phyloP scores from a whole-genome alignment of 176 grass and related monocot genomes.

The Thinopyrum elongatum region DNA sequence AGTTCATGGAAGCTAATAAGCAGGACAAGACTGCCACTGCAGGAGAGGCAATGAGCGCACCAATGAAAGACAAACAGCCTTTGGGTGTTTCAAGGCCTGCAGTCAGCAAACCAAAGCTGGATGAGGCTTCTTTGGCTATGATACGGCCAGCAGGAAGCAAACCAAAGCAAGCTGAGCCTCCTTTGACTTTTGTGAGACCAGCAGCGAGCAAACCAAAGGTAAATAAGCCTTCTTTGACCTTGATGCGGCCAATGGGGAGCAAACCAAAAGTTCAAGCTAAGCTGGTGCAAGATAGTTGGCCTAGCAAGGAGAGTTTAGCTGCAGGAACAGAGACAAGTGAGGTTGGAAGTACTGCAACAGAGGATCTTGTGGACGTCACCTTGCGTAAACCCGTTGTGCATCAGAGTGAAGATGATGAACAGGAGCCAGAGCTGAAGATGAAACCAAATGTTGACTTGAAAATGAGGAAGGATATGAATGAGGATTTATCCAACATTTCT shows the following conservation, averaged over 20 bases:
- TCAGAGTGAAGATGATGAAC: conserved; percentile 60
- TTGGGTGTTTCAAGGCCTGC: conserved; percentile 32
- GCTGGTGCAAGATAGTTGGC: conserved; percentile 40
- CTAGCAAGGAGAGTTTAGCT: conserved; percentile 55
- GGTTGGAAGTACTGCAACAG: conserved; percentile 11
- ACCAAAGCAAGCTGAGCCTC: conserved; percentile 23
- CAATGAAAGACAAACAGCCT: conserved; percentile 9
- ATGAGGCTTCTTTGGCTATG: conserved; percentile 30
- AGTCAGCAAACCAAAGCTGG: conserved; percentile 34
- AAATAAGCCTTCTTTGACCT: conserved; percentile 31
- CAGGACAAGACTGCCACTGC: conserved; percentile 21
- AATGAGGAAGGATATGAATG: conserved; percentile 68
- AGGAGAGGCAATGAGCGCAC: conserved; percentile 22
- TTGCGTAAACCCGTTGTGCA: conserved; percentile 70
- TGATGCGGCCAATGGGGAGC: conserved; percentile 38
- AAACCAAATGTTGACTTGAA: conserved; percentile 55
- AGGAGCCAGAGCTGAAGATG: conserved; percentile 57
- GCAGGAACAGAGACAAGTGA: conserved; percentile 16
- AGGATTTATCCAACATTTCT: conserved; percentile 62
- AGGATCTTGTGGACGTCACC: conserved; percentile 35
- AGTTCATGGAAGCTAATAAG: conserved; percentile 48
- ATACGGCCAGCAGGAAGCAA: conserved; percentile 38
- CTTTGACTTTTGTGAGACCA: conserved; percentile 35
- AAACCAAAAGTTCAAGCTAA: conserved; percentile 21
- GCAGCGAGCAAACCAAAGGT: conserved; percentile 32